These are phyloP conservation scores for Tympanopsis confertula DNA, from an alignment of 2,329 filamentous ascomycete genomes.

Conservation along the genomic window DNA sequence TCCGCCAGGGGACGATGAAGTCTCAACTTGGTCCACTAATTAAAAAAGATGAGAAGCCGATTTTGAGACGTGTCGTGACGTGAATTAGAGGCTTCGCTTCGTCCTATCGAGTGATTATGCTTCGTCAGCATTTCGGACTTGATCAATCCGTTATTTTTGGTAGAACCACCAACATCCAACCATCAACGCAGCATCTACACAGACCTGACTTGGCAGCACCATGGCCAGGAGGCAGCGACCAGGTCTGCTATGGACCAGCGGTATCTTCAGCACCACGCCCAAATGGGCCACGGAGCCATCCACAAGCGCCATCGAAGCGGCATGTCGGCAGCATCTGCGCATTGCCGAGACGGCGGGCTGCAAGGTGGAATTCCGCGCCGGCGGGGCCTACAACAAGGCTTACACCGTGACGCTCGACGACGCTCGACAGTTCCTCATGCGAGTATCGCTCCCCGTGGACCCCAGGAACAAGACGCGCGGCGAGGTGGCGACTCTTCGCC, in stretches of 20 bases:
- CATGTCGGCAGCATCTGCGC: conserved; percentile 11
- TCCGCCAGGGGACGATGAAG: no score
- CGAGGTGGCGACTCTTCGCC: not conserved
- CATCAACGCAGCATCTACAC: no score
- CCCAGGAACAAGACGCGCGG: conserved; percentile 11
- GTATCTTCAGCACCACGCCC: conserved; percentile 5
- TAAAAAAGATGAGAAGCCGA: no score
- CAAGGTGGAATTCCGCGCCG: conserved; percentile 10
- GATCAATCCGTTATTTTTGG: no score
- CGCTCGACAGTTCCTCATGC: conserved; percentile 8
- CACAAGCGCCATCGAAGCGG: conserved; percentile 9
- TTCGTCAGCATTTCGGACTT: no score
- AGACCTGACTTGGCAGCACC: no score
- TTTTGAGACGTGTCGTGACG: no score
- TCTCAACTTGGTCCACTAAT: no score
- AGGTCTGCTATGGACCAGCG: not conserved
- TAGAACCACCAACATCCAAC: no score
- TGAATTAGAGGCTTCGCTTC: no score
- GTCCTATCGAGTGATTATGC: no score
- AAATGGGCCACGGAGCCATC: conserved; percentile 13
- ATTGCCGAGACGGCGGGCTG: conserved; percentile 8
- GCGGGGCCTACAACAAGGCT: conserved; percentile 17
- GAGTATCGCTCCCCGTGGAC: conserved; percentile 14
- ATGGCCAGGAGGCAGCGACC: no score
- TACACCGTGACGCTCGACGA: conserved; percentile 10